Conservation (phyloP, 768 basidiomycete species). For the Amanita pseudoporphyria region DNA sequence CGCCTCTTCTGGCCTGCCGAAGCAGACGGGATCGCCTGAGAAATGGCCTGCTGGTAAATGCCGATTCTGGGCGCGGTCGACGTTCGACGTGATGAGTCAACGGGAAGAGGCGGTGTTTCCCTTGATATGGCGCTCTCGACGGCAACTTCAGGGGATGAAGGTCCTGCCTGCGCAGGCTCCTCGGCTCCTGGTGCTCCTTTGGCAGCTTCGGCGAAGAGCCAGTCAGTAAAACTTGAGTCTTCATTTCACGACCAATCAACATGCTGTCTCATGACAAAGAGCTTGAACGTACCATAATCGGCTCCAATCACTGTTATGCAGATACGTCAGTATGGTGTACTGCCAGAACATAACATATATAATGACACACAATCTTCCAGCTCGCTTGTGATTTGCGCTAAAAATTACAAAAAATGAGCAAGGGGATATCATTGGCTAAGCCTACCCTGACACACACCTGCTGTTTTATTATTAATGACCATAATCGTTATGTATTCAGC, state of each 20-base stretch:
- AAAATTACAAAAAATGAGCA: conserved; percentile 11
- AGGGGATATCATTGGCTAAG: not conserved
- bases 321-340: conserved; percentile 7
- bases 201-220: conserved; percentile 76
- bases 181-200: conserved; percentile 55
- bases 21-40: conserved; percentile 46
- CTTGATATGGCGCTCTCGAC: conserved; percentile 20
- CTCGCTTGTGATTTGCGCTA: conserved; percentile 83
- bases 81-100: conserved; percentile 34
- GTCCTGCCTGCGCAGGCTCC: conserved; percentile 25
- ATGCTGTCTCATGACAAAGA: not conserved
- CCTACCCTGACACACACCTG: conserved; percentile 35
- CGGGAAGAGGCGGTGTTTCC: conserved; percentile 22
- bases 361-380: conserved; percentile 63
- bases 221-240: conserved; percentile 82
- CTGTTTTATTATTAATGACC: conserved; percentile 87
- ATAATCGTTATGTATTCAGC: conserved; percentile 93
- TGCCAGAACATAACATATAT: not conserved
- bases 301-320: conserved; percentile 53
- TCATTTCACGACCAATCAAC: conserved; percentile 9
- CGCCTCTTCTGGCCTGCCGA: conserved; percentile 53
- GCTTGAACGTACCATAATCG: conserved; percentile 54
- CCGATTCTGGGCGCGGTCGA: conserved; percentile 42
- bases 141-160: conserved; percentile 25
- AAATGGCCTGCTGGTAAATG: conserved; percentile 68